Percentiles rank a stretch among this genome's conserved stretches.
These are phyloP conservation scores for Pyrenophora graminea DNA, from an alignment of 2,329 filamentous ascomycete genomes.

Conservation along the genomic window DNA sequence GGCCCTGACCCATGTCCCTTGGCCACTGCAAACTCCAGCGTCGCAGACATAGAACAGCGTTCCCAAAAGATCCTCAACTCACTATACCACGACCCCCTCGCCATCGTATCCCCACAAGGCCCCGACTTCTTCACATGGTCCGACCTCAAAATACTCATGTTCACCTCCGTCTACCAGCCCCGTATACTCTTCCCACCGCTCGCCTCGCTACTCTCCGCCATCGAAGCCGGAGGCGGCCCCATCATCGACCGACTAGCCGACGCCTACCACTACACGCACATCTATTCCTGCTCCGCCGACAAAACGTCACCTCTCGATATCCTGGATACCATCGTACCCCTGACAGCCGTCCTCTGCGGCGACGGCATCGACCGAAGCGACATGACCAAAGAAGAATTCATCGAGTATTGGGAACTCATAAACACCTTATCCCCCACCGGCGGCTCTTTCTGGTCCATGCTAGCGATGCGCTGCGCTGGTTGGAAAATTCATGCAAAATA, in stretches of 20 bases:
- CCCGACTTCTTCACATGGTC: conserved; percentile 48
- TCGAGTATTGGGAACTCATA: conserved; percentile 42
- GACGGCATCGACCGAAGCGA: conserved; percentile 45
- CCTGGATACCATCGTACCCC: conserved; percentile 13
- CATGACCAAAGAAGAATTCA: conserved; percentile 33
- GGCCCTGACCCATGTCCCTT: conserved; percentile 50
- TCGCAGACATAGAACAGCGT: conserved; percentile 43
- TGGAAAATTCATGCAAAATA: conserved; percentile 45
- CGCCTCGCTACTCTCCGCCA: conserved; percentile 40
- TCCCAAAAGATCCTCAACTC: conserved; percentile 40
- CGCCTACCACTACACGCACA: conserved; percentile 22
- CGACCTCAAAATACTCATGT: conserved; percentile 46
- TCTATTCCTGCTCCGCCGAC: conserved; percentile 35
- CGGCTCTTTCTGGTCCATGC: conserved; percentile 46
- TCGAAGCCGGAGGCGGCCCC: conserved; percentile 36
- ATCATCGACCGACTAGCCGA: conserved; percentile 29
- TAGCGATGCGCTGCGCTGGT: conserved; percentile 45
- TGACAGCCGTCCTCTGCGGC: conserved; percentile 46
- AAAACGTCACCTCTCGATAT: conserved; percentile 17
- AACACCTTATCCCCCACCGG: conserved; percentile 40
- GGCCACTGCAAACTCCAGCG: conserved; percentile 38
- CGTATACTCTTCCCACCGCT: conserved; percentile 39
- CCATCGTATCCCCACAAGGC: conserved; percentile 33
- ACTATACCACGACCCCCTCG: conserved; percentile 49
- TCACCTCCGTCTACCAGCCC: conserved; percentile 46